These are phyloP conservation scores for Microbotryum violaceum DNA, from an alignment of 1,284 basidiomycete species.

Conservation along the genomic window DNA sequence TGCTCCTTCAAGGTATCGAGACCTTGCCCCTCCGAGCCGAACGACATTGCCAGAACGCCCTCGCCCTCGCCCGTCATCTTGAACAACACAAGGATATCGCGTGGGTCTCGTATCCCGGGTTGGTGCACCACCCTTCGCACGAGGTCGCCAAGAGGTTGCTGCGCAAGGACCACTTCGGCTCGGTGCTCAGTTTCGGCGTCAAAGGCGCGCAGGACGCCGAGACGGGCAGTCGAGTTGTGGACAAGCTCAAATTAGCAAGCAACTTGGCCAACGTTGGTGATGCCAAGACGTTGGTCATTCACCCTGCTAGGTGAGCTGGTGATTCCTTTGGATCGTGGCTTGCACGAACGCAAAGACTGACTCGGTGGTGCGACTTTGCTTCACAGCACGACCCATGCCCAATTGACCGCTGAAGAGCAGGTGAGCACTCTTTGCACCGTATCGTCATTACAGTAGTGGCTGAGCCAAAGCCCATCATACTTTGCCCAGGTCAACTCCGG, in stretches of 20 bases:
- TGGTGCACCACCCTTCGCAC: constrained; percentile 59
- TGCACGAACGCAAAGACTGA: constrained; percentile 12
- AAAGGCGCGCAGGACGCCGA: constrained; percentile 51
- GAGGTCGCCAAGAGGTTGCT: constrained; percentile 50
- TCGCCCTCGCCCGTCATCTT: constrained; percentile 66
- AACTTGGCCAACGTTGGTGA: constrained; percentile 45
- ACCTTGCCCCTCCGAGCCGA: constrained; percentile 75
- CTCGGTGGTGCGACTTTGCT: constrained; percentile 53
- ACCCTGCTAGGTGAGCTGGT: constrained; percentile 9
- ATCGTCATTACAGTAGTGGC: too few species aligned
- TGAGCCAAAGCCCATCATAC: too few species aligned
- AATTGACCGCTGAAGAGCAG: constrained; percentile 52
- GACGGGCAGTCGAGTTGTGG: constrained; percentile 60
- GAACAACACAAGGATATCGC: constrained; percentile 60
- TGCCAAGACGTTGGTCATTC: constrained; percentile 54
- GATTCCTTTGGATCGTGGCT: constrained; percentile 34
- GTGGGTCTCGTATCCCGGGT: constrained; percentile 69
- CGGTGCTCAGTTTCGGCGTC: constrained; percentile 73
- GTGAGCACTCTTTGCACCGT: too few species aligned
- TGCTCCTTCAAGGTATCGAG: constrained; percentile 63
- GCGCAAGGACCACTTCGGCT: constrained; percentile 55
- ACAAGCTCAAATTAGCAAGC: constrained; percentile 38
- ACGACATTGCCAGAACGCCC: constrained; percentile 66
- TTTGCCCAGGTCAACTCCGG: constrained; percentile 53
- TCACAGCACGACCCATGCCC: constrained; percentile 68